Conservation (phyloP, 768 basidiomycete species). For the Russula brevipes region DNA sequence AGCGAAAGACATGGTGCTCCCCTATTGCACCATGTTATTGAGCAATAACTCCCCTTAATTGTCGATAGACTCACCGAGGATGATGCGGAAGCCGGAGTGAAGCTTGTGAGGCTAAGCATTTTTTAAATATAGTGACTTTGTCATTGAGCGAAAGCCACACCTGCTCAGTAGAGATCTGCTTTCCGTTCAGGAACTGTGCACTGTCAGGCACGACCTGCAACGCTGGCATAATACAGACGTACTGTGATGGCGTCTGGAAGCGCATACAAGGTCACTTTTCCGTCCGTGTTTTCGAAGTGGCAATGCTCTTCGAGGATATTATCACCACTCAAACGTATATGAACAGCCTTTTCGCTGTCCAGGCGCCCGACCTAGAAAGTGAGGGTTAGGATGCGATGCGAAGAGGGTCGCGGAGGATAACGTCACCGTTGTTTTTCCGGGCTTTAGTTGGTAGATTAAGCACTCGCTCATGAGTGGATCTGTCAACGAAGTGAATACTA, state of each 20-base stretch:
- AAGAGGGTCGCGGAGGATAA: conserved; percentile 13
- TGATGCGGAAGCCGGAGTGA: conserved; percentile 92
- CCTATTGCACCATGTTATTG: conserved; percentile 40
- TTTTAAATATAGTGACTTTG: background rate
- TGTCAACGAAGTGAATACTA: conserved; percentile 29
- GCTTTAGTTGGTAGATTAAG: conserved; percentile 87
- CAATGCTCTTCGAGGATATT: conserved; percentile 93
- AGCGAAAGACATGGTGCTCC: conserved; percentile 96
- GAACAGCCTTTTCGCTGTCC: conserved; percentile 73
- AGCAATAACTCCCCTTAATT: background rate
- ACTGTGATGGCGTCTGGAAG: conserved; percentile 81
- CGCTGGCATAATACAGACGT: conserved; percentile 29
- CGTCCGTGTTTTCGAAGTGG: conserved; percentile 79
- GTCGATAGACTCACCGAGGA: conserved; percentile 60
- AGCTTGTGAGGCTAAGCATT: conserved; percentile 64
- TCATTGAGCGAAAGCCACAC: conserved; percentile 39
- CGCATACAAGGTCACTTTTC: conserved; percentile 76
- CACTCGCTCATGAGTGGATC: conserved; percentile 98
- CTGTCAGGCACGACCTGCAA: conserved; percentile 20
- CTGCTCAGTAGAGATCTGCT: conserved; percentile 71
- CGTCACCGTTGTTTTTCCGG: conserved; percentile 68
- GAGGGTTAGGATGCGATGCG: conserved; percentile 9
- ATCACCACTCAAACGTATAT: conserved; percentile 88
- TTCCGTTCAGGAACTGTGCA: conserved; percentile 85
- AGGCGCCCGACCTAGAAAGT: conserved; percentile 70